Percentiles rank a stretch among this genome's conserved stretches.
Evolutionary conservation across 2,329 filamentous ascomycete species (phyloP).

Genomic region (Cucurbitaria berberidis): DNA sequence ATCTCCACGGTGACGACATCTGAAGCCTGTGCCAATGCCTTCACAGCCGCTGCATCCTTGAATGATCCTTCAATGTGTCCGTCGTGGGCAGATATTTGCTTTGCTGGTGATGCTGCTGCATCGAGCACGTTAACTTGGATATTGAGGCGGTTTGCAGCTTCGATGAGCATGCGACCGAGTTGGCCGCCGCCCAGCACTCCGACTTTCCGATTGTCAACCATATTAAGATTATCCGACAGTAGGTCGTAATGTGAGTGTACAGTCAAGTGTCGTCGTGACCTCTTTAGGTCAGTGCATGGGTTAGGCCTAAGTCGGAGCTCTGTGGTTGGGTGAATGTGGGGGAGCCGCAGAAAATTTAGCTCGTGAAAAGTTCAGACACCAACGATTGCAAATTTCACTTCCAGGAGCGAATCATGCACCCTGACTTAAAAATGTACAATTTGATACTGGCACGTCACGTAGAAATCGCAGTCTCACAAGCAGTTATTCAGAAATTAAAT

Average conservation of each 20-base stretch:
- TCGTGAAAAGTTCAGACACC: conserved; percentile 13
- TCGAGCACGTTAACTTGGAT: conserved; percentile 82
- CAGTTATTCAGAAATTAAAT: conserved; percentile 2
- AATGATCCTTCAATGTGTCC: conserved; percentile 85
- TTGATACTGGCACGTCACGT: too few species aligned
- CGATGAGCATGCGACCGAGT: conserved; percentile 91
- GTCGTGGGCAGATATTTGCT: conserved; percentile 79
- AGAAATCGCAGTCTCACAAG: conserved; percentile 3
- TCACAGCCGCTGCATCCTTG: conserved; percentile 79
- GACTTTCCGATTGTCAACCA: conserved; percentile 44
- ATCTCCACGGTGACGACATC: conserved; percentile 93
- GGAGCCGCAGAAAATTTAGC: conserved; percentile 32
- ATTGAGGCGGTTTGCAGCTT: conserved; percentile 81
- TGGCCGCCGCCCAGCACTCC: conserved; percentile 55
- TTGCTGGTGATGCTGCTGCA: conserved; percentile 76
- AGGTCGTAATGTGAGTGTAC: conserved; percentile 5
- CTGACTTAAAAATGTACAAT: neutral
- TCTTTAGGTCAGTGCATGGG: conserved; percentile 22
- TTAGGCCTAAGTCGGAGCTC: conserved; percentile 16
- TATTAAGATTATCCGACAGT: conserved; percentile 13
- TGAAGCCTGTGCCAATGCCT: conserved; percentile 74
- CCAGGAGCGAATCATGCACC: conserved; percentile 5
- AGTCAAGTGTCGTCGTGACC: conserved; percentile 23
- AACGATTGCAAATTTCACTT: neutral
- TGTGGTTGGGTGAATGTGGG: conserved; percentile 30